Evolutionary conservation across 352 stramenopile genomes (phyloP).

Genomic region (Phytophthora ramorum): DNA sequence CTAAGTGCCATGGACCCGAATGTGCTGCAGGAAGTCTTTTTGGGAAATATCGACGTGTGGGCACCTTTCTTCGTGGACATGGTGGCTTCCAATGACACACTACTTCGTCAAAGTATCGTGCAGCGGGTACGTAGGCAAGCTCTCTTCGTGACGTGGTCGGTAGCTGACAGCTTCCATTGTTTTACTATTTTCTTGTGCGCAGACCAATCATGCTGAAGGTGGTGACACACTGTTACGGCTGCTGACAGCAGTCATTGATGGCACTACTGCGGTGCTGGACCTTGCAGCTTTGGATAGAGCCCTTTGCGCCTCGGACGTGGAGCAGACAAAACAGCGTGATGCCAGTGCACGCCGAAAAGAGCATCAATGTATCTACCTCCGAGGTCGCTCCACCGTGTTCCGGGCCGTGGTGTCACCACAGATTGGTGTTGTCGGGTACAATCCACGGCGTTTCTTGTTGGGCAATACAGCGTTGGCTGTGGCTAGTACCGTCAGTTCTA

Average conservation of each 20-base stretch:
- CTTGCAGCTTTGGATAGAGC: constrained; percentile 56
- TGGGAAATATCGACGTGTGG: constrained; percentile 68
- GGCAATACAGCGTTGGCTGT: neutral
- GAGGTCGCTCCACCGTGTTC: constrained; percentile 54
- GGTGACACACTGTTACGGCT: constrained; percentile 58
- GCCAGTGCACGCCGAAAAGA: constrained; percentile 53
- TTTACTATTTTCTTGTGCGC: neutral
- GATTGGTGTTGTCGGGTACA: constrained; percentile 53
- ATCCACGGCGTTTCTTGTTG: constrained; percentile 41
- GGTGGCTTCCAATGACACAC: constrained; percentile 52
- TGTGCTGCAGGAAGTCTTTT: constrained; percentile 69
- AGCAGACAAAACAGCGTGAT: constrained; percentile 41
- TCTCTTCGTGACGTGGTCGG: neutral
- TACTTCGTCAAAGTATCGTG: constrained; percentile 61
- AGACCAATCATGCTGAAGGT: constrained; percentile 65
- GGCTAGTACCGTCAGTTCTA: neutral
- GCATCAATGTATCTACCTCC: constrained; percentile 66
- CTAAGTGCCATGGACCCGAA: constrained; percentile 69
- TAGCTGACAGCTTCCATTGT: neutral
- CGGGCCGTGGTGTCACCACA: constrained; percentile 49
- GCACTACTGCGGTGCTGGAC: constrained; percentile 51
- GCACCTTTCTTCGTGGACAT: constrained; percentile 72
- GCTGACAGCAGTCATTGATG: constrained; percentile 52
- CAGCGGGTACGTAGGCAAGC: constrained; percentile 36
- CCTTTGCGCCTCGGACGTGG: constrained; percentile 42